Conservation (phyloP, 1,284 basidiomycete genomes). For the Omphalotus olearius region DNA sequence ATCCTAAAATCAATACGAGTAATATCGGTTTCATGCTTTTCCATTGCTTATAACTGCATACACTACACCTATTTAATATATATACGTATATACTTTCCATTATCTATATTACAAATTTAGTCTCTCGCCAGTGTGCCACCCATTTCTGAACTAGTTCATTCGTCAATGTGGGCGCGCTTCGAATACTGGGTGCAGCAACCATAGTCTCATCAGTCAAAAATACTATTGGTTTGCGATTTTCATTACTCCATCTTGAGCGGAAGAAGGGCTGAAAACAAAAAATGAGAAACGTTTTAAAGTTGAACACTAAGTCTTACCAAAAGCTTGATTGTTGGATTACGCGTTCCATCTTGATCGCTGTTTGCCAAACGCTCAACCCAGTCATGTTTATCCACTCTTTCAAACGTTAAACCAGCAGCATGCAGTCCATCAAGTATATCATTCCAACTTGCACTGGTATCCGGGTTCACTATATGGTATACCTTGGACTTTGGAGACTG, state of each 20-base stretch:
- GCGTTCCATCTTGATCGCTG: constrained; percentile 30
- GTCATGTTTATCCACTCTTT: constrained; percentile 34
- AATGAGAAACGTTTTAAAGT: background rate
- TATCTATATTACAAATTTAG: background rate
- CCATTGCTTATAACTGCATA: too few relatives aligned
- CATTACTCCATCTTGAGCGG: constrained; percentile 5
- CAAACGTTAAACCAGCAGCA: constrained; percentile 38
- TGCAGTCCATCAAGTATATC: constrained; percentile 40
- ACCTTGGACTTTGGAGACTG: constrained; percentile 23
- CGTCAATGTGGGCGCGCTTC: background rate
- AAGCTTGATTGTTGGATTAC: constrained; percentile 48
- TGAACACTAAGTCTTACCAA: constrained; percentile 20
- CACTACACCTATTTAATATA: too few relatives aligned
- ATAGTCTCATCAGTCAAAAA: constrained; percentile 8
- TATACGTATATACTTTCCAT: background rate
- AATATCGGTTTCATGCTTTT: too few relatives aligned
- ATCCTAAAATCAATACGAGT: too few relatives aligned
- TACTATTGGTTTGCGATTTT: constrained; percentile 1
- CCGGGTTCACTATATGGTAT: constrained; percentile 47
- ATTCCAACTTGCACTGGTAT: constrained; percentile 33
- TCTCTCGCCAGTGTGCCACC: constrained; percentile 4
- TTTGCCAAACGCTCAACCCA: constrained; percentile 44
- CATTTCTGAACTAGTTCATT: constrained; percentile 5
- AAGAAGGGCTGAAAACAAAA: constrained; percentile 3
- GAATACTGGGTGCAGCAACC: constrained; percentile 3